Base-by-base conservation (phyloP, 129 eudicot species). In the Sambucus nigra region DNA sequence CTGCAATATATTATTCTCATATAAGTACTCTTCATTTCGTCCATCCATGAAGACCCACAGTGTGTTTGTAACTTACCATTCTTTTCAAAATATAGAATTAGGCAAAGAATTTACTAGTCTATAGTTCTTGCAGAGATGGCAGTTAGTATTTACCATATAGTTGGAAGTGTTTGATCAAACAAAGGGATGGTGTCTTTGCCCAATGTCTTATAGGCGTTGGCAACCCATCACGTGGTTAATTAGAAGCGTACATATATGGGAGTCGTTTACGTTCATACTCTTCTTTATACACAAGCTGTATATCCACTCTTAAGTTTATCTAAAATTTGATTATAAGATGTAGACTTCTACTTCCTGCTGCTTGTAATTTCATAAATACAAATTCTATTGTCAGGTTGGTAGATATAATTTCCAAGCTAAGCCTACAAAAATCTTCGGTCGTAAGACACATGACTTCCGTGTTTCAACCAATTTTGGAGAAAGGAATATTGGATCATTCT, bases 401-500 rank as follows among this genome's bases (percentile, higher is more conserved):
- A 17, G 99, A 91, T 66, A 76, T 86, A 54, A 91, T 86, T 23
- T 54, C 84, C 7, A 91, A 91, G 77, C 69, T 91, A 48, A 72
- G 73, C 60, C 55, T 91, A 45, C 82, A 86, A 67, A 91, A 74
- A 68, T 17, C 87, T 23, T 72, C 99, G n/a, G 94, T 91, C 25
- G 41, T 68, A 25, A 84, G 95, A 16, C 95, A 91, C 70, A 82
- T 91, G 99, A 52, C 77, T 38, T 63, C 82, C 42, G 84, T 82
- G 31, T 65, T 91, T 38, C 89, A 79, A 68, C 95, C 99, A 19
- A 77, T 91, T 48, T 31, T 86, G 66, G 99, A 86, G 70, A 91
- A 91, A 66, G 95, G 99, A 31, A 91, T 91, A 40, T 73, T 91
- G 57, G 99, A 91, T 71, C 99, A 91, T 59, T 82, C 94, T 24